Conservation (phyloP, 345 rosid species). For the Isatis tinctoria region DNA sequence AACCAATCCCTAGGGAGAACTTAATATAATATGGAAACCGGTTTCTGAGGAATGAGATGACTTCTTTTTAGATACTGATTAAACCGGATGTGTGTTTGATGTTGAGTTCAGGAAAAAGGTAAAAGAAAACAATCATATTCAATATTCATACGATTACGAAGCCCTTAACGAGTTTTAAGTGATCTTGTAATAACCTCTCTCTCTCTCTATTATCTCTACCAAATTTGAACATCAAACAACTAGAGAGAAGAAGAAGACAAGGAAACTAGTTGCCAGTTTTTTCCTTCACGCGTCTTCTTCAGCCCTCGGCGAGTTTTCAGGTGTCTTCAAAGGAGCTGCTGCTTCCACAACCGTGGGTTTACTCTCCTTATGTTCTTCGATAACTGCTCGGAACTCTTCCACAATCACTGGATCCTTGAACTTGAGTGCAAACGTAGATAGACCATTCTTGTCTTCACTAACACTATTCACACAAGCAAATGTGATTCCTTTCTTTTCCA, state of each 20-base stretch:
- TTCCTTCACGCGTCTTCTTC: conserved; percentile 33
- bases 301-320: conserved; percentile 70
- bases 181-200: background rate
- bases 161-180: background rate
- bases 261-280: background rate
- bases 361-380: conserved; percentile 47
- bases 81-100: background rate
- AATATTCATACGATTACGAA: conserved; percentile 3
- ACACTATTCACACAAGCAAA: conserved; percentile 80
- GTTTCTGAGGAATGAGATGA: too few species aligned
- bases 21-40: too few species aligned
- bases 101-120: background rate
- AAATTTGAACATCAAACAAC: conserved; percentile 2
- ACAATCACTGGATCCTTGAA: conserved; percentile 67
- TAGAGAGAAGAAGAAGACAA: background rate
- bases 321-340: conserved; percentile 53
- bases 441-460: conserved; percentile 51
- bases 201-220: conserved; percentile 10
- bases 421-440: conserved; percentile 77
- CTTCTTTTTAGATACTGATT: too few species aligned
- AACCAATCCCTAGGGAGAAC: too few species aligned
- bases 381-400: conserved; percentile 57
- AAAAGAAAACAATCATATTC: background rate
- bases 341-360: conserved; percentile 19
- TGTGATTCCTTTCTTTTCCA: conserved; percentile 89